Conservation (phyloP, 495 filamentous ascomycete genomes). For the Evernia prunastri region DNA sequence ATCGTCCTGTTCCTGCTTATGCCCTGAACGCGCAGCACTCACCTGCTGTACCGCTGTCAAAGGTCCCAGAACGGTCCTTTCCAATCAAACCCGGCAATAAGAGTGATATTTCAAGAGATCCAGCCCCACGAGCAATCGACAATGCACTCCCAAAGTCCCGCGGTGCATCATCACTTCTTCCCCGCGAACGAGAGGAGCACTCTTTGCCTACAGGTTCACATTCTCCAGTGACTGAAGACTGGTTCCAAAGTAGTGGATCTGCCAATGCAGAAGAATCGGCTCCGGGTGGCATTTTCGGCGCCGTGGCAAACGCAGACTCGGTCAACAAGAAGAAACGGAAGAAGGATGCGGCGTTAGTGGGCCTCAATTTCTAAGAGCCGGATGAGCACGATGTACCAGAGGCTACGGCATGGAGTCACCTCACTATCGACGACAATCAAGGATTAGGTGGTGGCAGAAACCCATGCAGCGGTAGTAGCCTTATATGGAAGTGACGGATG, state of each 20-base stretch:
- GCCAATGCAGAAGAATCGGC: background rate
- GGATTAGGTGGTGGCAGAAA: background rate
- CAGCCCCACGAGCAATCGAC: background rate
- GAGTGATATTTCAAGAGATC: background rate
- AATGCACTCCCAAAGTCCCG: background rate
- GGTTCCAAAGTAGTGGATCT: background rate
- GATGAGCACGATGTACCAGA: background rate
- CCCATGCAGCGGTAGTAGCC: background rate
- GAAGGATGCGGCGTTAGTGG: background rate
- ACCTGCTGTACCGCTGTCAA: background rate
- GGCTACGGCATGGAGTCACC: too few species aligned
- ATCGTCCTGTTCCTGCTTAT: background rate
- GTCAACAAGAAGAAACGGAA: conserved; percentile 4
- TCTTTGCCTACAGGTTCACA: background rate
- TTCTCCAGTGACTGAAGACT: background rate
- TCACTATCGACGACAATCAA: background rate
- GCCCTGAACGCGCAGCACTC: conserved; percentile 1
- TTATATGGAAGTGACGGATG: background rate
- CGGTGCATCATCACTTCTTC: background rate
- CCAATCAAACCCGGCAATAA: background rate
- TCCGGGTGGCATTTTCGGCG: background rate
- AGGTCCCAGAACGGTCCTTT: background rate
- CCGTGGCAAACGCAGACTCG: background rate
- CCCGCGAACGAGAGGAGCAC: background rate
- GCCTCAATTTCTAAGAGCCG: background rate